phyloP scores from a whole-genome alignment of 2,329 filamentous ascomycete genomes.

The Leptoxyphium fumago region DNA sequence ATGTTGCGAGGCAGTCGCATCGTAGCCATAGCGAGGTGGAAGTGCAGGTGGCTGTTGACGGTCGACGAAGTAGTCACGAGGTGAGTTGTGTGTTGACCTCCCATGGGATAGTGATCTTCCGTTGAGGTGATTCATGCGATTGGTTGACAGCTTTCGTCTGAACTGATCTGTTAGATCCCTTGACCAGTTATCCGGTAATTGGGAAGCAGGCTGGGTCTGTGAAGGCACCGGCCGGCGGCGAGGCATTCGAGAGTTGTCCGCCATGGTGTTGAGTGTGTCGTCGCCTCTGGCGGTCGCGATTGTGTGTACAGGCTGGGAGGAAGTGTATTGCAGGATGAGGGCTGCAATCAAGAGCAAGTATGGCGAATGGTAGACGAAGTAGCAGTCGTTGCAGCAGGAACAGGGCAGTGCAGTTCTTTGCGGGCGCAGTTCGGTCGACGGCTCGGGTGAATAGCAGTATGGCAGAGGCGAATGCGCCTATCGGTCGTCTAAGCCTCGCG shows the following conservation, averaged over 20 bases:
- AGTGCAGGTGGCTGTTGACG: slow-evolving; percentile 4
- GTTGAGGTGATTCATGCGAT: slow-evolving; percentile 66
- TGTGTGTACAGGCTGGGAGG: no score
- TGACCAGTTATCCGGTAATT: slow-evolving; percentile 50
- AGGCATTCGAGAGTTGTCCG: slow-evolving; percentile 15
- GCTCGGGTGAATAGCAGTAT: no score
- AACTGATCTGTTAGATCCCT: slow-evolving; percentile 69
- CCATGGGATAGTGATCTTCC: slow-evolving; percentile 26
- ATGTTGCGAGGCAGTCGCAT: slow-evolving; percentile 3
- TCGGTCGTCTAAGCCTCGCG: no score
- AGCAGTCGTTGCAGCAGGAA: no score
- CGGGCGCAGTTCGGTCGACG: no score
- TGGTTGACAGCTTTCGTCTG: slow-evolving; percentile 72
- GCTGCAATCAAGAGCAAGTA: no score
- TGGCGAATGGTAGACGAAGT: no score
- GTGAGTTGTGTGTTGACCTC: slow-evolving; percentile 42
- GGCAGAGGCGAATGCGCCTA: no score
- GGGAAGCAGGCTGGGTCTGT: slow-evolving; percentile 6
- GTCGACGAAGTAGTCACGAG: slow-evolving; percentile 14
- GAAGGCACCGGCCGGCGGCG: slow-evolving; percentile 17
- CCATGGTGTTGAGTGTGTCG: slow-evolving; percentile 7
- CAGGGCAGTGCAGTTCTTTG: no score
- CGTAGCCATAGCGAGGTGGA: slow-evolving; percentile 5
- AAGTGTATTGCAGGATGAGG: no score
- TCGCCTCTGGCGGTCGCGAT: no score